Evolutionary conservation across 1,139 yeast species (phyloP).

Genomic region (Zygosaccharomyces pseudobailii): DNA sequence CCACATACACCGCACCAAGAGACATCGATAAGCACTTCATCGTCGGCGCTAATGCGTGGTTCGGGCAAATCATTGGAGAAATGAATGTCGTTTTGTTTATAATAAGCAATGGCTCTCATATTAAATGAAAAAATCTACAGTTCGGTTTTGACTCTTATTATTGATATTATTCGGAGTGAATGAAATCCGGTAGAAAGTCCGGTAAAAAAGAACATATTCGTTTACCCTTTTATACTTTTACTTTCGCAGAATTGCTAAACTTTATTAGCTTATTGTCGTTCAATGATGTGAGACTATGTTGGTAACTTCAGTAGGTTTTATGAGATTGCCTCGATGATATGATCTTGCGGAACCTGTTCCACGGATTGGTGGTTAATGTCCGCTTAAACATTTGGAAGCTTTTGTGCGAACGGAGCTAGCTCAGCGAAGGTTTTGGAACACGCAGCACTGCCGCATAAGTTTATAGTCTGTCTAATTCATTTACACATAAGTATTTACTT

Average conservation of each 20-base stretch:
- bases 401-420: not conserved
- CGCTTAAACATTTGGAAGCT: not conserved
- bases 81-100: conserved; percentile 41
- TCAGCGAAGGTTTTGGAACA: not conserved
- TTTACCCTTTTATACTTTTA: not conserved
- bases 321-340: not conserved
- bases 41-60: conserved; percentile 36
- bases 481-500: conserved; percentile 9
- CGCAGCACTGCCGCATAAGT: not conserved
- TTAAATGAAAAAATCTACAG: not conserved
- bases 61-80: conserved; percentile 36
- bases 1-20: conserved; percentile 52
- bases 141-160: not conserved
- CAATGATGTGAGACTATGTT: not conserved
- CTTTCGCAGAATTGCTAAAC: not conserved
- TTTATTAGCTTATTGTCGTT: not conserved
- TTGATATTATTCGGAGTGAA: not conserved
- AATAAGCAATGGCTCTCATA: conserved; percentile 46
- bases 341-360: no score
- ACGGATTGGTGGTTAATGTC: not conserved
- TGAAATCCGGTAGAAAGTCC: not conserved
- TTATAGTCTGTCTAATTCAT: not conserved
- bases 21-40: conserved; percentile 44
- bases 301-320: not conserved
- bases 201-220: not conserved